phyloP scores from a whole-genome alignment of 805 yeast genomes.

The Saccharomycopsis capsularis region DNA sequence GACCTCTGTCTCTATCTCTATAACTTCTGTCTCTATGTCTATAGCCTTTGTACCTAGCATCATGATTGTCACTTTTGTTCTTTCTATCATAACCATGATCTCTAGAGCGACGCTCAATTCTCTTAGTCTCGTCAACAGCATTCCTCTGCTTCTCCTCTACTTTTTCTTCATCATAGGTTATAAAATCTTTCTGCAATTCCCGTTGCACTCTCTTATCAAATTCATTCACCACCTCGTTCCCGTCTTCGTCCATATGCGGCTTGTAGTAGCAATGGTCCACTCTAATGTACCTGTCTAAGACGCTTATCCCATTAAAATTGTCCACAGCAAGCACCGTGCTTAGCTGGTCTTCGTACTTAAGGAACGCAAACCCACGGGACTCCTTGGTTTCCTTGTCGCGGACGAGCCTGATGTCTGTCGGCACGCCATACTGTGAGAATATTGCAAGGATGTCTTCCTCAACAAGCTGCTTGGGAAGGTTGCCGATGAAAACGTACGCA shows the following conservation, averaged over 20 bases:
- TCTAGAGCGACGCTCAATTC: too few relatives aligned
- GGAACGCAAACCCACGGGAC: conserved; percentile 69
- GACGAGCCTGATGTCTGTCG: conserved; percentile 63
- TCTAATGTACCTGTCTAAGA: conserved; percentile 1
- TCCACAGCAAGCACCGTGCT: conserved; percentile 84
- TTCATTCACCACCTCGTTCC: conserved; percentile 16
- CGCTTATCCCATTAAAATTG: conserved; percentile 60
- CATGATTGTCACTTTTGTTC: neutral
- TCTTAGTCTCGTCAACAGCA: neutral
- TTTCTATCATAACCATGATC: neutral
- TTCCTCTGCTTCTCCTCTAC: neutral
- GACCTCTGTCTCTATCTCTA: neutral
- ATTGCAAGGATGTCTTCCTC: conserved; percentile 73
- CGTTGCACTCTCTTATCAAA: conserved; percentile 14
- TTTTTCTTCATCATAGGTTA: neutral
- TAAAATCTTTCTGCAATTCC: conserved; percentile 19
- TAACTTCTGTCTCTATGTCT: neutral
- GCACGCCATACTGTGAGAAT: conserved; percentile 86
- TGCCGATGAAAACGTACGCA: conserved; percentile 71
- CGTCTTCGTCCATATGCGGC: conserved; percentile 23
- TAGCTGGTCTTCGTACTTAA: conserved; percentile 75
- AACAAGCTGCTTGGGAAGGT: conserved; percentile 52
- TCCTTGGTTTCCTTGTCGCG: conserved; percentile 51
- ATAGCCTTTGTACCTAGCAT: neutral
- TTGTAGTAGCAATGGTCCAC: conserved; percentile 19